Percentiles rank a stretch among this genome's conserved stretches.
Evolutionary conservation across 2,329 filamentous ascomycete genomes (phyloP).

Genomic region (Tricladium varicosporioides): DNA sequence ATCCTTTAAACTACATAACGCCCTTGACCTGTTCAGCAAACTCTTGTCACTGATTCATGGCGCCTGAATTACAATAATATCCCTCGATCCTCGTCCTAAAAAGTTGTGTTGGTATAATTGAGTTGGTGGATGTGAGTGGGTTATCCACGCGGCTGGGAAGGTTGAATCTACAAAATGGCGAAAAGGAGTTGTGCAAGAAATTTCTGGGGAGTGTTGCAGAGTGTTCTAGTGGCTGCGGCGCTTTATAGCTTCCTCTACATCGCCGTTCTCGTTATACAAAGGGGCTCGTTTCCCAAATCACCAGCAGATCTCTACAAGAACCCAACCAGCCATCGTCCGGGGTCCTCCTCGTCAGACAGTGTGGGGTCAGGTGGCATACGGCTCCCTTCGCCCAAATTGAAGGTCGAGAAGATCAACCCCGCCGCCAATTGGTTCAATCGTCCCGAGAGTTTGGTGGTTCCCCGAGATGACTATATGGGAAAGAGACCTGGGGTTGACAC

Average conservation of each 20-base stretch:
- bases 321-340: slow-evolving; percentile 13
- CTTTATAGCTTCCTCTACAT: slow-evolving; percentile 31
- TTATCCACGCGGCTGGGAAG: slow-evolving; percentile 4
- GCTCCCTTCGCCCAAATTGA: slow-evolving; percentile 22
- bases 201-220: slow-evolving; percentile 30
- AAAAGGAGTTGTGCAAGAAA: slow-evolving; percentile 28
- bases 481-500: slow-evolving; percentile 50
- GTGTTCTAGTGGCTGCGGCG: slow-evolving; percentile 27
- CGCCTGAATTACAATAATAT: slow-evolving; percentile 7
- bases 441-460: slow-evolving; percentile 46
- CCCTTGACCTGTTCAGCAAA: background rate
- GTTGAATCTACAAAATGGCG: slow-evolving; percentile 23
- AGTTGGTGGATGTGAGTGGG: background rate
- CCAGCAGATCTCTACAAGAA: slow-evolving; percentile 28
- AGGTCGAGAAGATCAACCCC: slow-evolving; percentile 45
- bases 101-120: background rate
- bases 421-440: slow-evolving; percentile 54
- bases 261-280: slow-evolving; percentile 26
- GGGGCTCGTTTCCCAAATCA: slow-evolving; percentile 27
- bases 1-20: slow-evolving; percentile 16
- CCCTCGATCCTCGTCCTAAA: slow-evolving; percentile 1
- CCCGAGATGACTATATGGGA: slow-evolving; percentile 51
- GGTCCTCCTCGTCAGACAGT: slow-evolving; percentile 17
- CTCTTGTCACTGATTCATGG: slow-evolving; percentile 19
- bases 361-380: slow-evolving; percentile 10